Evolutionary conservation across 805 yeast species (phyloP).

Genomic region (Candida sakaeoensis): DNA sequence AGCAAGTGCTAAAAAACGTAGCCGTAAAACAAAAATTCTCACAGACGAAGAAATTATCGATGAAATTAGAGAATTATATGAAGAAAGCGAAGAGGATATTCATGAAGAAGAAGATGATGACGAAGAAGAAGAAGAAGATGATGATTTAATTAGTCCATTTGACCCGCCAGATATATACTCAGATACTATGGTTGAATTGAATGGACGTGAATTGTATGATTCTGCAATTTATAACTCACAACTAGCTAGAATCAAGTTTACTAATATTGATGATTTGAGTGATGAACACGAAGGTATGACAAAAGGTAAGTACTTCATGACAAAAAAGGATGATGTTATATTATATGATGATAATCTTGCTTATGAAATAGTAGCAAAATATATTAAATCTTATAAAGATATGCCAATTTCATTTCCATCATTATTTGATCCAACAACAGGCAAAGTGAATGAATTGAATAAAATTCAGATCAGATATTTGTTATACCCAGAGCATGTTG

Average conservation of each 20-base stretch:
- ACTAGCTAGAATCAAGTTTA: slow-evolving; percentile 20
- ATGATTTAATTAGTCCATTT: slow-evolving; percentile 33
- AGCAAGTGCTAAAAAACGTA: not conserved
- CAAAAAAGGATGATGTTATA: slow-evolving; percentile 16
- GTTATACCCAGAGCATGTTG: slow-evolving; percentile 45
- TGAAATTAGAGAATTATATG: slow-evolving; percentile 4
- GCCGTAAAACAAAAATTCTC: slow-evolving; percentile 11
- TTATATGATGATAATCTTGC: slow-evolving; percentile 29
- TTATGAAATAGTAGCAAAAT: slow-evolving; percentile 24
- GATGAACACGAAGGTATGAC: not conserved
- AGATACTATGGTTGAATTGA: slow-evolving; percentile 26
- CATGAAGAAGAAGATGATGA: slow-evolving; percentile 9
- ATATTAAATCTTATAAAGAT: slow-evolving; percentile 28
- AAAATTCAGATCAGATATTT: slow-evolving; percentile 30
- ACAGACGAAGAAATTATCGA: slow-evolving; percentile 10
- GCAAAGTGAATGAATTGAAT: slow-evolving; percentile 23
- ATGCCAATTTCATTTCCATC: slow-evolving; percentile 38
- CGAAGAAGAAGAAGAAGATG: slow-evolving; percentile 21
- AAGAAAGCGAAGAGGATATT: not conserved
- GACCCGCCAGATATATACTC: slow-evolving; percentile 35
- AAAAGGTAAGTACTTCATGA: slow-evolving; percentile 14
- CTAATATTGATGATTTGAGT: slow-evolving; percentile 2
- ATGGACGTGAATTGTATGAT: slow-evolving; percentile 29
- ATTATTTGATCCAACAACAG: slow-evolving; percentile 15
- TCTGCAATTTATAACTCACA: slow-evolving; percentile 23